Base-by-base conservation (phyloP, 2,329 filamentous ascomycete genomes). In the Penicillium sp. region DNA sequence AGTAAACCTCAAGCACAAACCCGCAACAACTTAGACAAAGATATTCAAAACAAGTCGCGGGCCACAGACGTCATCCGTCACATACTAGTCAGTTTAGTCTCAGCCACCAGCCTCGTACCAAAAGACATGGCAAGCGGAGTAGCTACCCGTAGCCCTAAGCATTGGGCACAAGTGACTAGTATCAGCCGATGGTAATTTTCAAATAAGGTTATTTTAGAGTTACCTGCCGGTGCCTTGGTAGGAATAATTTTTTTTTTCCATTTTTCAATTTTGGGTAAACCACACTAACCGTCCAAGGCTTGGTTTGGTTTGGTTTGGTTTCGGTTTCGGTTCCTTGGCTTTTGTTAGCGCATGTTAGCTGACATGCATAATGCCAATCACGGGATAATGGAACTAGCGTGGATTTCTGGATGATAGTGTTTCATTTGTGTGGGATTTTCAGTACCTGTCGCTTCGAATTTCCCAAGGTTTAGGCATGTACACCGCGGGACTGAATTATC, bases 121-220 rank as follows among this genome's bases (percentile, higher is more conserved):
- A 39, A 51, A 24, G n/a, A 13, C 33, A 29, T 16, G 13, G 13
- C 22, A 49, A 24, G 22, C 13, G 19, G 26, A 39, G 6, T 26
- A 33, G 14, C 33, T 26, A 26, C 13, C 31, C 31, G 13, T 33
- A 33, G 31, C 31, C 31, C 13, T 33, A 33, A 33, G 31, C 13
- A 33, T 7, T 33, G 11, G 31, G 31, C 31, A 33, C 31, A 33
- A 14, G 31, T 33, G 8, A 24, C 14, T 29, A 47, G 44, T 47
- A 42, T 43, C 49, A 39, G 13, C 35, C 21, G 22, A 4, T n/a
- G 33, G 39, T 43, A 42, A 44, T 52, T 52, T 52, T 21, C 16
- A 44, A 29, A 42, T 52, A 52, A 52, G 49, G 49, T 52, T 52
- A 31, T 42, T 29, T 24, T 39, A 44, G 11, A 31, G 49, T 21